Percentiles rank a stretch among this genome's conserved stretches.
These are phyloP conservation scores for Aspergillus bombycis DNA, from an alignment of 2,329 filamentous ascomycete genomes.

Conservation along the genomic window DNA sequence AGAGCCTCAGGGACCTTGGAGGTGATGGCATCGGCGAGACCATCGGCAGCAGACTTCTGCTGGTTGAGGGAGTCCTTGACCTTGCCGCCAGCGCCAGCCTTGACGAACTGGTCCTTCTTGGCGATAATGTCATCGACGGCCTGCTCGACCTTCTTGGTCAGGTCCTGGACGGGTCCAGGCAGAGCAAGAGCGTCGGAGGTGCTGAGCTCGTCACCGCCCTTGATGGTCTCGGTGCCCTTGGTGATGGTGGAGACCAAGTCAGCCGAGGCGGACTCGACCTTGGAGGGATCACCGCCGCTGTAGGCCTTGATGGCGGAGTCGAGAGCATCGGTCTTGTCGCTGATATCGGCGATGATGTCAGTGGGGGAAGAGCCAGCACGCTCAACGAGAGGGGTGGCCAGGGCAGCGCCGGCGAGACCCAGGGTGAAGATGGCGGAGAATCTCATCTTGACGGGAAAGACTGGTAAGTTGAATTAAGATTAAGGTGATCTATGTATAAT, in stretches of 20 bases:
- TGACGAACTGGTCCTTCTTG: constrained; percentile 32
- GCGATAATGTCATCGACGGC: constrained; percentile 27
- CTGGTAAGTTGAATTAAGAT: constrained; percentile 17
- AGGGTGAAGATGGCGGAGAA: constrained; percentile 29
- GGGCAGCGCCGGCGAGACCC: constrained; percentile 24
- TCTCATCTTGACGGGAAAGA: constrained; percentile 25
- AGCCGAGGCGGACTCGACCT: constrained; percentile 26
- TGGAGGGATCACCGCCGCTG: constrained; percentile 25
- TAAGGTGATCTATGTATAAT: constrained; percentile 11
- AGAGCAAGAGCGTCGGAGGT: constrained; percentile 32
- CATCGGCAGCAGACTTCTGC: constrained; percentile 31
- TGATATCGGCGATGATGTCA: constrained; percentile 26
- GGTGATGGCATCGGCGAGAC: constrained; percentile 31
- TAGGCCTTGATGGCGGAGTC: constrained; percentile 28
- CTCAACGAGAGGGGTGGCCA: constrained; percentile 25
- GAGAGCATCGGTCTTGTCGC: constrained; percentile 23
- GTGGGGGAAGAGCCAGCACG: constrained; percentile 22
- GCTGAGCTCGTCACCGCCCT: constrained; percentile 25
- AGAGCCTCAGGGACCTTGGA: constrained; percentile 34
- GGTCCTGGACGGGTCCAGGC: constrained; percentile 28
- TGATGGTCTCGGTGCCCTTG: constrained; percentile 29
- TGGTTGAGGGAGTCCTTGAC: constrained; percentile 28
- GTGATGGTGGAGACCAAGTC: constrained; percentile 30
- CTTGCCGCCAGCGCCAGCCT: constrained; percentile 24
- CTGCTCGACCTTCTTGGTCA: constrained; percentile 30